Base-by-base conservation (phyloP, 495 filamentous ascomycete genomes). In the Cenococcum geophilum region DNA sequence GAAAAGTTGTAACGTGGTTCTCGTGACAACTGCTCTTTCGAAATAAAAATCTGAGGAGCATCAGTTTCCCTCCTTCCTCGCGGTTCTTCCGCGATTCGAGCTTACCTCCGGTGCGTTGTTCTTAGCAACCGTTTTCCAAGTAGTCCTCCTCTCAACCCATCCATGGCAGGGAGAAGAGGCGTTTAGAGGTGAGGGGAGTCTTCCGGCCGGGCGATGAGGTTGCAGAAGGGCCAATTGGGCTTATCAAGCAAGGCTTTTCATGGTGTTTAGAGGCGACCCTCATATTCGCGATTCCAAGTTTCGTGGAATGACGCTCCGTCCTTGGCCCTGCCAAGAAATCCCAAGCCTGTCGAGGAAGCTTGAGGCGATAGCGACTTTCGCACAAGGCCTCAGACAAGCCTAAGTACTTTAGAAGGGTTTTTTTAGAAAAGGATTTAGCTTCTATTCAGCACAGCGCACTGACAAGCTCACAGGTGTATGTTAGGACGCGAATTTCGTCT, bases 241-340 rank as follows among this genome's bases (percentile, higher is more conserved):
- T 25, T 22, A 52, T 52, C 27, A 32, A 10, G 49, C 20, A 52
- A 52, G 25, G 22, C 14, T 52, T 52, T 25, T 52, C 49, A 52
- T 27, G 49, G 21, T 32, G 25, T 52, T 52, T 11, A 16, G 49
- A 23, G 20, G 25, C 12, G 49, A 16, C 23, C 16, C 14, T 5
- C 20, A 2, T 52, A 2, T 27, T 23, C 1, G 5, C 5, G 49
- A 23, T 52, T 52, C 49, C 49, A 52, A 32, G 49, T 52, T 25
- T 52, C 12, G 14, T 20, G 25, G 18, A 27, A 52, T 52, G 49
- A 52, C 49, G 49, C 49, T 32, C 27, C 27, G 27, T 32, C 6
- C 49, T 18, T 52, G 21, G 49, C 20, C 49, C 49, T 52, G 49
- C 49, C 49, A 52, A 52, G 49, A 16, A 16, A 52, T 52, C 18